Base-by-base conservation (phyloP, 371 early-diverging fungal genomes). In the Chytridium lagenaria region DNA sequence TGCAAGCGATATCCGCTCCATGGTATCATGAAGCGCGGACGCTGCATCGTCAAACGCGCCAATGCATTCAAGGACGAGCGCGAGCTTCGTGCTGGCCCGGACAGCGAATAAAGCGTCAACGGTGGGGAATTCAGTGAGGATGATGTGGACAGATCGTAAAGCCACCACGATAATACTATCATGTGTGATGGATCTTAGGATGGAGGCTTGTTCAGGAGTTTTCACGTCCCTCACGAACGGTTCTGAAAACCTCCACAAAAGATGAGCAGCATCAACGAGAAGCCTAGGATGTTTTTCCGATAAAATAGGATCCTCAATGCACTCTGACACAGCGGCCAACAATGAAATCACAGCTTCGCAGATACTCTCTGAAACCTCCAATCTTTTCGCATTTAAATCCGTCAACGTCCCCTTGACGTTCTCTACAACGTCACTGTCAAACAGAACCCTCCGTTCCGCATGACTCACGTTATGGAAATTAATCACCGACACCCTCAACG, bases 231-330 rank as follows among this genome's bases (percentile, higher is more conserved):
- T 55, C 12, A 80, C 52, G 39, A 50, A 72, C 23, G 78, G 83
- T 52, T 80, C 78, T 30, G 78, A 57, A 52, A 78, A 76, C 40
- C 57, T 39, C 77, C 75, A 82, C n/a, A 82, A 37, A 2, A 80
- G 49, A n/a, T 68, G 64, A 0, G 71, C 75, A 23, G 71, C 50
- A 52, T 80, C 83, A 12, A 78, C 69, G 34, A 80, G 65, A 38
- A 82, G 67, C 36, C 66, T 7, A 10, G 79, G 73, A 26, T 57
- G 31, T 49, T 15, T 22, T 37, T 44, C 39, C 38, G 36, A 40
- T 37, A 52, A 23, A 12, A 50, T 51, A 38, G 50, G 44, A 31
- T 67, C 38, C 31, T 81, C 82, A 23, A 79, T 51, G 49, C 80
- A 73, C 7, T 79, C 78, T 5, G 78, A 75, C 12, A 80, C 44